phyloP scores from a whole-genome alignment of 306 rosid species.

The Geum urbanum region DNA sequence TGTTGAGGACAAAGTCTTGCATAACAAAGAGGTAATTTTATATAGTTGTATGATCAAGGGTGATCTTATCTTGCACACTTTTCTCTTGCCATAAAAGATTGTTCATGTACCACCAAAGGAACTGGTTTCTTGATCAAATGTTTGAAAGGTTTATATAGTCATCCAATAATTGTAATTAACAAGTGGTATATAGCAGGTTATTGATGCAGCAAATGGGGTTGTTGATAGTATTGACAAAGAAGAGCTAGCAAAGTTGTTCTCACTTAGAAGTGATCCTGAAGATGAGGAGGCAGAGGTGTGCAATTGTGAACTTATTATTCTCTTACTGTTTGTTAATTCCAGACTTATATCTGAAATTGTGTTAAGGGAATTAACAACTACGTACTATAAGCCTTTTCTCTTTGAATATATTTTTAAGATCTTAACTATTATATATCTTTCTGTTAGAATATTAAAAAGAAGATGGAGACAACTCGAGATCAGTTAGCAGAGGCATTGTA shows the following conservation, averaged over 20 bases:
- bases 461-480: slow-evolving; percentile 79
- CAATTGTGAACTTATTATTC: background rate
- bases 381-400: background rate
- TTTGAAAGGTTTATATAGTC: background rate
- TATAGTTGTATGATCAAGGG: slow-evolving; percentile 4
- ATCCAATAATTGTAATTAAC: background rate
- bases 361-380: background rate
- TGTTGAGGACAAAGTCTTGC: slow-evolving; percentile 47
- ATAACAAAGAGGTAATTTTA: slow-evolving; percentile 58
- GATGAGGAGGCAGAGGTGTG: slow-evolving; percentile 88
- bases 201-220: slow-evolving; percentile 78
- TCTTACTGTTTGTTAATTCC: background rate
- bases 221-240: slow-evolving; percentile 73
- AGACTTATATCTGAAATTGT: background rate
- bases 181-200: slow-evolving; percentile 50
- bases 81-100: background rate
- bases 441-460: slow-evolving; percentile 64
- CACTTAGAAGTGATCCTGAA: slow-evolving; percentile 72
- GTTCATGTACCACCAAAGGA: background rate
- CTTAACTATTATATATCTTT: background rate
- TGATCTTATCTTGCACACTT: background rate
- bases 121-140: background rate
- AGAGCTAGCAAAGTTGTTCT: slow-evolving; percentile 62
- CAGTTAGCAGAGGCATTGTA: slow-evolving; percentile 84
- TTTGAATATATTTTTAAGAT: background rate